A percentile compares a stretch with the other conserved stretches of the same genome.
These are phyloP conservation scores for Heterobasidion occidentale DNA, from an alignment of 1,284 basidiomycete species.

Conservation along the genomic window DNA sequence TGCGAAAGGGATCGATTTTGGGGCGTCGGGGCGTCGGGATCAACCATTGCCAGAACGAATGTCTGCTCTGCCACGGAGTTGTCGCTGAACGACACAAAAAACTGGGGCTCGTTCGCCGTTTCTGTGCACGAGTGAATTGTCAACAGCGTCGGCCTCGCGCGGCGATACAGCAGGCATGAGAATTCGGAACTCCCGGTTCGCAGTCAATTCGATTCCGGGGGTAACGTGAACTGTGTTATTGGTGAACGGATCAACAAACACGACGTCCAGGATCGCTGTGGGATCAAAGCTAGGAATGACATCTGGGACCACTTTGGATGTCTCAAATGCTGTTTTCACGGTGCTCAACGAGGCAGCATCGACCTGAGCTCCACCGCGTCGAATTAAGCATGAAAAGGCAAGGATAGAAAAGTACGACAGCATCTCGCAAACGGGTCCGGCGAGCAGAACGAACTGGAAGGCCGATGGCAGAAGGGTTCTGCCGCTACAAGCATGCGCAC, in stretches of 20 bases:
- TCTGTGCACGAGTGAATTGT: slow-evolving; percentile 29
- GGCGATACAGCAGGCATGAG: not conserved
- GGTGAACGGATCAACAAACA: slow-evolving; percentile 22
- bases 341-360: not conserved
- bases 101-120: slow-evolving; percentile 27
- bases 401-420: not conserved
- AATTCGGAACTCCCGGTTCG: slow-evolving; percentile 26
- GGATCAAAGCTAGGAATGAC: slow-evolving; percentile 33
- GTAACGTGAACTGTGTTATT: slow-evolving; percentile 23
- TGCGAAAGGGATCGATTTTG: slow-evolving; percentile 30
- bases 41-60: slow-evolving; percentile 38
- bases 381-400: not conserved
- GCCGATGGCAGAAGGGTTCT: too few relatives aligned
- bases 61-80: slow-evolving; percentile 19
- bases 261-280: slow-evolving; percentile 24
- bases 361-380: not conserved
- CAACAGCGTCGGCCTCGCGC: slow-evolving; percentile 24
- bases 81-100: slow-evolving; percentile 26
- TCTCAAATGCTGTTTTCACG: slow-evolving; percentile 1
- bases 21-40: slow-evolving; percentile 42
- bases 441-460: too few relatives aligned
- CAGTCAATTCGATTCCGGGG: slow-evolving; percentile 31
- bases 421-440: not conserved
- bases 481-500: too few relatives aligned
- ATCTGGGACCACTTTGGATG: slow-evolving; percentile 34